Percentiles rank a stretch among this genome's conserved stretches.
Conservation (phyloP, 495 filamentous ascomycete genomes). For the Evernia prunastri region DNA sequence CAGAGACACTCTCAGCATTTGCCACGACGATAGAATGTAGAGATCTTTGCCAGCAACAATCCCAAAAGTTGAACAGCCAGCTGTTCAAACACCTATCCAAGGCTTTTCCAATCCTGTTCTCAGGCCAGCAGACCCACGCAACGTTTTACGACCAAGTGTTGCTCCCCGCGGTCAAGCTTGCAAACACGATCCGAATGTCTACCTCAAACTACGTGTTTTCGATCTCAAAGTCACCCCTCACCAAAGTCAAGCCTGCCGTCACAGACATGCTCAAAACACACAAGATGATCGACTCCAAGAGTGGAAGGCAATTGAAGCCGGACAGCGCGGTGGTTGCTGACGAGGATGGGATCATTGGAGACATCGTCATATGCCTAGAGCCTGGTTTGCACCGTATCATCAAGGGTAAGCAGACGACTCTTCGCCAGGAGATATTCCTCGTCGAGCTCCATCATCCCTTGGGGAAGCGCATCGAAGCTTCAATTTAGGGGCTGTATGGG, state of each 20-base stretch:
- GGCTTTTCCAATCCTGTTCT: constrained; percentile 5
- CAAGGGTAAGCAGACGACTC: neutral
- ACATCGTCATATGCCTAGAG: constrained; percentile 1
- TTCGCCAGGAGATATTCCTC: neutral
- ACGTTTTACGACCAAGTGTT: constrained; percentile 11
- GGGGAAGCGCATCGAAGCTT: constrained; percentile 7
- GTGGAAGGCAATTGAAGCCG: constrained; percentile 10
- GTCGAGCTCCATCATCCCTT: constrained; percentile 13
- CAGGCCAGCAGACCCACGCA: neutral
- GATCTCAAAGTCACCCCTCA: neutral
- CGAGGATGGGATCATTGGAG: constrained; percentile 7
- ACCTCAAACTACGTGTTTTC: neutral
- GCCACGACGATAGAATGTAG: neutral
- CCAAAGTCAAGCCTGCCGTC: neutral
- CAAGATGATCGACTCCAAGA: constrained; percentile 12
- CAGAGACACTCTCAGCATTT: constrained; percentile 23
- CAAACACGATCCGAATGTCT: constrained; percentile 17
- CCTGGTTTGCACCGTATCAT: constrained; percentile 12
- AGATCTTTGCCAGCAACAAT: neutral
- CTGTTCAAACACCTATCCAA: constrained; percentile 1
- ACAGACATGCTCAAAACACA: neutral
- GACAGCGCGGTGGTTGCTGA: constrained; percentile 5
- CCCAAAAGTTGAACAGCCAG: neutral
- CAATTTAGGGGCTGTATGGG: neutral
- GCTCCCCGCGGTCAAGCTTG: constrained; percentile 12